Conservation (phyloP, 768 basidiomycete species). For the Suillus decipiens region DNA sequence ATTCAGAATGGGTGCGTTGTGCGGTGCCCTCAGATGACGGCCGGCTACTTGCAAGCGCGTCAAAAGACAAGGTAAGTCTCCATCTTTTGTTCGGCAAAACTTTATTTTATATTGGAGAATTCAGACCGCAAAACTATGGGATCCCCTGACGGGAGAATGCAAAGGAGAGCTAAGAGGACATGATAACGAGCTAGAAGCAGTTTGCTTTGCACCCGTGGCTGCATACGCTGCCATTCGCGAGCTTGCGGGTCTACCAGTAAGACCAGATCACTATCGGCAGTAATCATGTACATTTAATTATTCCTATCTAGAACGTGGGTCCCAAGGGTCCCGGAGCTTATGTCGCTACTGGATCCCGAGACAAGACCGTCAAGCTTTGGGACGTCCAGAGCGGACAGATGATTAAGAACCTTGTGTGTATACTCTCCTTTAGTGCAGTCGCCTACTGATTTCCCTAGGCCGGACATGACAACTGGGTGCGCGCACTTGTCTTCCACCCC, state of each 20-base stretch:
- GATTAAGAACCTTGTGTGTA: conserved; percentile 68
- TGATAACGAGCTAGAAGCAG: conserved; percentile 82
- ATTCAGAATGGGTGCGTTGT: conserved; percentile 84
- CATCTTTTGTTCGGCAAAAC: neutral
- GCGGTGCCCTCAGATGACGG: conserved; percentile 71
- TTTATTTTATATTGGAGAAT: neutral
- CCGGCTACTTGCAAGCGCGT: conserved; percentile 73
- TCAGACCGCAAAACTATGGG: conserved; percentile 80
- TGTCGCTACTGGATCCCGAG: conserved; percentile 82
- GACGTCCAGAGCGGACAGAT: conserved; percentile 82
- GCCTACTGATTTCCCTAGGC: conserved; percentile 40
- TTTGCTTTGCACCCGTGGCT: conserved; percentile 76
- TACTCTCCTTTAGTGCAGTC: conserved; percentile 3
- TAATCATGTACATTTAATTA: neutral
- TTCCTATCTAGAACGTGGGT: conserved; percentile 47
- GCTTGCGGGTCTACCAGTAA: conserved; percentile 69
- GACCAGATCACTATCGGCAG: conserved; percentile 22
- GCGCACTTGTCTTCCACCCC: conserved; percentile 87
- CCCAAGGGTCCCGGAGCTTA: conserved; percentile 56
- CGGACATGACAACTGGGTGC: conserved; percentile 91
- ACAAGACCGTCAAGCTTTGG: conserved; percentile 93
- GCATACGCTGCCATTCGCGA: conserved; percentile 78
- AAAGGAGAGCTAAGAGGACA: conserved; percentile 87
- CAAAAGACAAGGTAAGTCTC: conserved; percentile 78
- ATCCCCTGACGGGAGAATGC: conserved; percentile 69